These are phyloP conservation scores for Corylus heterophylla DNA, from an alignment of 306 rosid species.

Conservation along the genomic window DNA sequence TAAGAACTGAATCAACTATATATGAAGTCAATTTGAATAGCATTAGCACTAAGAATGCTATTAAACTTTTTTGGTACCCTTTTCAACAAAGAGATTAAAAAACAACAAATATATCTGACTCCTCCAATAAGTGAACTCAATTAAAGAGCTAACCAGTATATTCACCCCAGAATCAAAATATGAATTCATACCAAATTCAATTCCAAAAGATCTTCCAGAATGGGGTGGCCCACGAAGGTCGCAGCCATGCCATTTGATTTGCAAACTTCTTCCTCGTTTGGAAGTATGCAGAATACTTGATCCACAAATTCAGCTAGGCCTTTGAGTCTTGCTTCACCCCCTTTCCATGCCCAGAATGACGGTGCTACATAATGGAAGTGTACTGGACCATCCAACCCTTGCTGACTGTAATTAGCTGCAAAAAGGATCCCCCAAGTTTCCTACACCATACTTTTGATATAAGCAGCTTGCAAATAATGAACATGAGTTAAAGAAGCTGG, in stretches of 20 bases:
- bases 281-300: constrained; percentile 85
- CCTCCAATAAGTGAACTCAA: neutral
- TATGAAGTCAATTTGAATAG: constrained; percentile 16
- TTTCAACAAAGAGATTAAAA: neutral
- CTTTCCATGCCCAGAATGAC: constrained; percentile 98
- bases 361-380: constrained; percentile 94
- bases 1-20: constrained; percentile 23
- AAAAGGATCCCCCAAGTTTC: constrained; percentile 48
- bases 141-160: neutral
- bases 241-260: constrained; percentile 78
- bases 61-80: neutral
- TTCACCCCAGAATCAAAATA: neutral
- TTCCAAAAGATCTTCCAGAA: constrained; percentile 66
- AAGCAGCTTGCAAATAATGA: constrained; percentile 20
- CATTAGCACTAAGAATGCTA: neutral
- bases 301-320: constrained; percentile 80
- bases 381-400: constrained; percentile 44
- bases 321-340: constrained; percentile 82
- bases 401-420: constrained; percentile 69
- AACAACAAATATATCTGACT: constrained; percentile 6
- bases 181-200: constrained; percentile 52
- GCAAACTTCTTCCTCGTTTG: constrained; percentile 80
- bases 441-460: constrained; percentile 34
- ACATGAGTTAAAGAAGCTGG: constrained; percentile 25
- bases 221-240: constrained; percentile 89